A percentile compares a stretch with the other conserved stretches of the same genome.
phyloP scores from a whole-genome alignment of 2,329 filamentous ascomycete species.

The Coniochaeta prunicola region DNA sequence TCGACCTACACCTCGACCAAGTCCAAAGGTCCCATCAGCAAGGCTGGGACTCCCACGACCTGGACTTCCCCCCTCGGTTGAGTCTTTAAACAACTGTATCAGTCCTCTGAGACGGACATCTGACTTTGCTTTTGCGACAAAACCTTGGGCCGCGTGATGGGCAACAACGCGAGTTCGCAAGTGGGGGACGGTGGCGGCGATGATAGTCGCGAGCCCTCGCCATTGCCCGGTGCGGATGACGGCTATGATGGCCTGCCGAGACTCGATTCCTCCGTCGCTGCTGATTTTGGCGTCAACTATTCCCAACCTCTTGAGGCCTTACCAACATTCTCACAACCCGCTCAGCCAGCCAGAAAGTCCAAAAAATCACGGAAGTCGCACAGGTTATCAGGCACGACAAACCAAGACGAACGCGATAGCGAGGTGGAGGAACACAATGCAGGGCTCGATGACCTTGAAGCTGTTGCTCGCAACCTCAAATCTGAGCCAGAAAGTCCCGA shows the following conservation, averaged over 20 bases:
- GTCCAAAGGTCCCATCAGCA: no score
- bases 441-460: background rate
- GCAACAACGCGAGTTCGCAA: background rate
- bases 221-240: background rate
- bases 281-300: conserved; percentile 13
- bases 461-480: background rate
- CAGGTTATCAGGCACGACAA: background rate
- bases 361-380: background rate
- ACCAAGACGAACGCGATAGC: background rate
- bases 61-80: no score
- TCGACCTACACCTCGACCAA: background rate
- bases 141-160: background rate
- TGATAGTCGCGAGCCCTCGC: background rate
- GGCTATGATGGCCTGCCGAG: background rate
- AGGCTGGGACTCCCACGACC: no score
- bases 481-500: background rate
- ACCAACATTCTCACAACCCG: background rate
- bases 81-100: no score
- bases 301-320: conserved; percentile 5
- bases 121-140: no score
- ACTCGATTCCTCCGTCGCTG: conserved; percentile 18
- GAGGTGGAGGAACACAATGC: background rate
- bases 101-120: no score
- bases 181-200: background rate
- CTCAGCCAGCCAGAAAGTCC: background rate